phyloP scores from a whole-genome alignment of 306 rosid species.

The Prunus mume region DNA sequence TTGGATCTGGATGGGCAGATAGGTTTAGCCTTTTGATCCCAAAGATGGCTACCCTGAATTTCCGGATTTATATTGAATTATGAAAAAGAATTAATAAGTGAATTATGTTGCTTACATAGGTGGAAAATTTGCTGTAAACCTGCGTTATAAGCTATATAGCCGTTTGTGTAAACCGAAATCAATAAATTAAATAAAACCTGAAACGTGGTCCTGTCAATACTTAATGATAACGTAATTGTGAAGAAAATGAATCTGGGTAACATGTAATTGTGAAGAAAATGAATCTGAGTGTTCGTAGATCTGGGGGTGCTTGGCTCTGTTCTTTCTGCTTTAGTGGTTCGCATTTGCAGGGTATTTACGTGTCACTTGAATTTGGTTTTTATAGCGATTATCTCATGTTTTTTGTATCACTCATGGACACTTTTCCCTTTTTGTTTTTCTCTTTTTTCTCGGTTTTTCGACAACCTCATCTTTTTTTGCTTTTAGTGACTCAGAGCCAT shows the following conservation, averaged over 20 bases:
- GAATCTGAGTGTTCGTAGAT: not conserved
- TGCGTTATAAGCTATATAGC: not conserved
- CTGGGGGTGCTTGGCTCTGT: not conserved
- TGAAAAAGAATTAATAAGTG: not conserved
- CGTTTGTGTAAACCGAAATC: not conserved
- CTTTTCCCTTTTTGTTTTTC: not conserved
- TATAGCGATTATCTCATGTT: not conserved
- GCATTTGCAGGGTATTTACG: not conserved
- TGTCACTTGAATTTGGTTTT: not conserved
- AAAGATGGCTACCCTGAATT: not conserved
- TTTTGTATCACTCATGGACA: not conserved
- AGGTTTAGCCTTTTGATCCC: not conserved
- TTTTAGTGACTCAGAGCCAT: not conserved
- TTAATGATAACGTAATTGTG: not conserved
- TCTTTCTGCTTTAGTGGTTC: not conserved
- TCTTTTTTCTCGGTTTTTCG: not conserved
- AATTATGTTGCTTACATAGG: not conserved
- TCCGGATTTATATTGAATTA: not conserved
- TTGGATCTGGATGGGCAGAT: not conserved
- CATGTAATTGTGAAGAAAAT: not conserved
- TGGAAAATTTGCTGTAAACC: conserved; percentile 12
- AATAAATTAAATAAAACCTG: not conserved
- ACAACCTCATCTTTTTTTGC: not conserved
- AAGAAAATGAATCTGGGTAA: not conserved
- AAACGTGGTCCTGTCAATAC: not conserved